Evolutionary conservation across 2,329 filamentous ascomycete species (phyloP), one percentile per base, ranked within the genome.

Genomic region (Canariomyces notabilis): DNA sequence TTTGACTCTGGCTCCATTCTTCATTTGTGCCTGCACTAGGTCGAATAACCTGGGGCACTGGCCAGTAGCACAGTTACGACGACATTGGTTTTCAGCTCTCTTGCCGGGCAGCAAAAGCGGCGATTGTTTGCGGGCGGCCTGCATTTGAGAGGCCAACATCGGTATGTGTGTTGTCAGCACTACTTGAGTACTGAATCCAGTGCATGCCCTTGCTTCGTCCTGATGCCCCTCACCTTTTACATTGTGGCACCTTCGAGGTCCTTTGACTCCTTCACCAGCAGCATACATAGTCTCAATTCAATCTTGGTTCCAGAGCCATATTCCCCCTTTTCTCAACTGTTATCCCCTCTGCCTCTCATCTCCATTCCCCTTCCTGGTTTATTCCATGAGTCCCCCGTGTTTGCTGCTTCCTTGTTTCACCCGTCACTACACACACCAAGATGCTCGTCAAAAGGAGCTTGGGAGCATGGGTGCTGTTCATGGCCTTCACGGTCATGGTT

Each of bases 101-200:
- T 20, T 14, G 40, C 50, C 43, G 47, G 43, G 50, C 50, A 52
- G 42, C 52, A 42, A 44, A n/a, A 43, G 44, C 52, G 50, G 35
- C 9, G 8, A 42, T 19, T 31, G 34, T 22, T 51, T 31, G 36
- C 40, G 49, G 18, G 34, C 44, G 16, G 23, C 42, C 47, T 49
- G 49, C 49, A 41, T 41, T 29, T 38, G 40, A 42, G 12, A 46
- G 35, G 5, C 40, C 35, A 32, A 37, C 42, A 44, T 23, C 46
- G 51, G 53, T 56, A 54, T 49, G 53, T 54, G 39, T 29, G 26
- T 29, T 48, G 50, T 51, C 50, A 50, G 49, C 46, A 47, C n/a
- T n/a, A n/a, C n/a, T 37, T 18, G 33, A 37, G 20, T 22, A 15
- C n/a, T n/a, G n/a, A n/a, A n/a, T n/a, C n/a, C n/a, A n/a, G n/a